Percentiles rank a stretch among this genome's conserved stretches.
phyloP scores from a whole-genome alignment of 2,329 filamentous ascomycete species.

The Reticulascus tulasneorum region DNA sequence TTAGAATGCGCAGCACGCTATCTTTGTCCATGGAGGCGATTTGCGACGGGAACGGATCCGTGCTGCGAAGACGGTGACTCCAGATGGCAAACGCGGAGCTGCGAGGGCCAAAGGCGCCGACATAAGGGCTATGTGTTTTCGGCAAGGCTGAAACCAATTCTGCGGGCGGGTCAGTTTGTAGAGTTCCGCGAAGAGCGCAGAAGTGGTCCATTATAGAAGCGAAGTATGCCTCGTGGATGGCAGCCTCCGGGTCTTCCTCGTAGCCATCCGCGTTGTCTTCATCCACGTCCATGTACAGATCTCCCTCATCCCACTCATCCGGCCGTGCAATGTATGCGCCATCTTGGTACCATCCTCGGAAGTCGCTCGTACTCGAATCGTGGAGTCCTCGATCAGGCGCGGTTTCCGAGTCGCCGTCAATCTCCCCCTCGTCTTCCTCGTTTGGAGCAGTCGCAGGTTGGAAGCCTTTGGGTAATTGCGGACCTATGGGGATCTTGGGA shows the following conservation, averaged over 20 bases:
- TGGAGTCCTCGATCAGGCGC: constrained; percentile 41
- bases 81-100: constrained; percentile 48
- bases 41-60: constrained; percentile 56
- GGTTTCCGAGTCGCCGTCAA: constrained; percentile 24
- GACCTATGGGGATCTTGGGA: constrained; percentile 49
- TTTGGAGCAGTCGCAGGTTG: constrained; percentile 21
- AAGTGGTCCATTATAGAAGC: constrained; percentile 63
- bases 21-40: constrained; percentile 63
- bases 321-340: constrained; percentile 71
- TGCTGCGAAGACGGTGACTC: constrained; percentile 46
- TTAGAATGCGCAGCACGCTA: constrained; percentile 62
- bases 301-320: constrained; percentile 23
- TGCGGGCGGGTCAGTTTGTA: constrained; percentile 54
- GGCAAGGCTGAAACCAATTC: constrained; percentile 50
- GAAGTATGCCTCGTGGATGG: constrained; percentile 65
- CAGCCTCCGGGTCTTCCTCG: constrained; percentile 24
- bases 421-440: constrained; percentile 24
- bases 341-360: constrained; percentile 67
- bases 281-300: constrained; percentile 24
- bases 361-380: constrained; percentile 45
- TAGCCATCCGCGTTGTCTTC: constrained; percentile 17
- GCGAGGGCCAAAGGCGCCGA: constrained; percentile 48
- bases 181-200: constrained; percentile 53
- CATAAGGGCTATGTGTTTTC: constrained; percentile 49
- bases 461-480: constrained; percentile 40